phyloP scores from a whole-genome alignment of 2,329 filamentous ascomycete genomes.

The Clonostachys sp. region DNA sequence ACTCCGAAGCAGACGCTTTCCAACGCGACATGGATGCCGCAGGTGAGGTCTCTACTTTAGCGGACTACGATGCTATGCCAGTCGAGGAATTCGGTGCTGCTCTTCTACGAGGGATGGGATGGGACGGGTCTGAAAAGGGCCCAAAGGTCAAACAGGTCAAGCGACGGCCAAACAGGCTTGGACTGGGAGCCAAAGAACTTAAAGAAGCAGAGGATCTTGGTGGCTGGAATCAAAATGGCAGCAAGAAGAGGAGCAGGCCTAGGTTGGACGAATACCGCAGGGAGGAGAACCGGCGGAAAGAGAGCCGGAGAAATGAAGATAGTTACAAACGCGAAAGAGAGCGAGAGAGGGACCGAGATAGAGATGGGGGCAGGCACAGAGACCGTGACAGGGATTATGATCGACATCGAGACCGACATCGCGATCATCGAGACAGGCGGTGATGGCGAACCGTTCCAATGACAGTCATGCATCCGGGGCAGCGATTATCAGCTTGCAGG shows the following conservation, averaged over 20 bases:
- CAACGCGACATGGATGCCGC: constrained; percentile 64
- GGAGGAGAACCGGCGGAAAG: constrained; percentile 37
- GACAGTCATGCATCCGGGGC: no score
- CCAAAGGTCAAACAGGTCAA: constrained; percentile 57
- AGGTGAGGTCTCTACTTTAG: constrained; percentile 71
- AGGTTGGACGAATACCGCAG: constrained; percentile 45
- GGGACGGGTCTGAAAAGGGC: constrained; percentile 66
- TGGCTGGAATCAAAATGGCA: constrained; percentile 70
- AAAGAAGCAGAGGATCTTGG: constrained; percentile 70
- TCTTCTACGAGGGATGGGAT: constrained; percentile 88
- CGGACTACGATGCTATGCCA: constrained; percentile 83
- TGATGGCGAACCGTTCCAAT: background rate
- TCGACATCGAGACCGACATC: constrained; percentile 10
- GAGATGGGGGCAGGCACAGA: constrained; percentile 24
- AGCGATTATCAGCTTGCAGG: no score
- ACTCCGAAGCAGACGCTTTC: constrained; percentile 65
- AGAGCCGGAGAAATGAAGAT: constrained; percentile 32
- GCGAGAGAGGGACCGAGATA: constrained; percentile 32
- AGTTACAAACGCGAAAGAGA: constrained; percentile 44
- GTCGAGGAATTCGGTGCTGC: constrained; percentile 94
- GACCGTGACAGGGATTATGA: constrained; percentile 25
- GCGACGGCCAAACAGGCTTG: constrained; percentile 74
- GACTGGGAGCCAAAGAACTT: constrained; percentile 82
- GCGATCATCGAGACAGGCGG: constrained; percentile 3
- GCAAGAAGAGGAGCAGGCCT: constrained; percentile 33